phyloP scores from a whole-genome alignment of 1,284 basidiomycete species.

The Pseudozyma sp. region DNA sequence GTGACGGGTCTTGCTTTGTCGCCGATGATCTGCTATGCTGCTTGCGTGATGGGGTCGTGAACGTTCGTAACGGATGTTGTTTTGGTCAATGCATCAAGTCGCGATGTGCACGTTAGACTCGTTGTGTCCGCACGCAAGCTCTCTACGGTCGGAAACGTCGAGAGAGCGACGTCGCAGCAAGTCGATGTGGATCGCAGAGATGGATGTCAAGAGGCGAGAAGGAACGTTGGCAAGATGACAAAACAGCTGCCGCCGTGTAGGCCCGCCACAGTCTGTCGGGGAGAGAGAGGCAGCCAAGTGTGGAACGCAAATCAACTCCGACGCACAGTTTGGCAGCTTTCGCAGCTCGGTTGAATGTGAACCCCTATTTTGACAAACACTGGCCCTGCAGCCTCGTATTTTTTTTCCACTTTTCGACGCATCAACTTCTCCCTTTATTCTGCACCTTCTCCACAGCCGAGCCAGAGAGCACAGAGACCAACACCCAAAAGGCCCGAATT shows the following conservation, averaged over 20 bases:
- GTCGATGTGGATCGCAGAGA: neutral
- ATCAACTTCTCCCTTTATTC: neutral
- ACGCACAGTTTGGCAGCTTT: slow-evolving; percentile 30
- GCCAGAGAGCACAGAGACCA: slow-evolving; percentile 3
- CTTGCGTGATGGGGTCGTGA: neutral
- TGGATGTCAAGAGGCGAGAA: neutral
- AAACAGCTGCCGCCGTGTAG: neutral
- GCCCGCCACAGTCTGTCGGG: neutral
- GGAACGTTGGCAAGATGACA: slow-evolving; percentile 5
- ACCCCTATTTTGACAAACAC: slow-evolving; percentile 9
- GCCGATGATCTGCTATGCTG: too few species aligned
- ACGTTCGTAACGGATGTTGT: neutral
- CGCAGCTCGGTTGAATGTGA: neutral
- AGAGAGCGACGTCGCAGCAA: neutral
- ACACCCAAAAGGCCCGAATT: neutral
- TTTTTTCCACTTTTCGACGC: neutral
- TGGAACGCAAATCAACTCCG: slow-evolving; percentile 34
- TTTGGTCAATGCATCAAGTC: neutral
- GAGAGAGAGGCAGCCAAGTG: neutral
- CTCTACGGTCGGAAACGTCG: neutral
- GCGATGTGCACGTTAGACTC: neutral
- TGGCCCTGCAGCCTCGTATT: neutral
- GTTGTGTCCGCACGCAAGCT: neutral
- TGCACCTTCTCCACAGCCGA: neutral
- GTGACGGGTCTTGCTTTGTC: neutral